Evolutionary conservation across 306 rosid species (phyloP), one percentile per base, ranked within the genome.

Genomic region (Quercus engelmannii): DNA sequence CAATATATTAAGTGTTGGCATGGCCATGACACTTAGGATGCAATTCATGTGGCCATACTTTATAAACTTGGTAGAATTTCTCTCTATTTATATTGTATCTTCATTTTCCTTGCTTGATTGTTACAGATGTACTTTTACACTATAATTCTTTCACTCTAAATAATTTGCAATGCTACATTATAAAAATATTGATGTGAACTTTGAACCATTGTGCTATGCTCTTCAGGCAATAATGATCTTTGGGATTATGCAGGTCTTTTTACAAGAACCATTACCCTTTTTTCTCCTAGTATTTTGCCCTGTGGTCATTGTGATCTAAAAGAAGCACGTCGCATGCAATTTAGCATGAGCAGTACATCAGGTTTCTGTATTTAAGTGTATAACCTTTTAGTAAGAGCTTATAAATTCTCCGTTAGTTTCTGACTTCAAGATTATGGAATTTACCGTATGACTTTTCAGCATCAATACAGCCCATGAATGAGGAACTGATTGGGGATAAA

Each of bases 381-480:
- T 76, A 70, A 74, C 54, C 76, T 73, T 74, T 56, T 12, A 73
- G 77, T 12, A 73, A 61, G 20, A 76, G 72, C 64, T 51, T 78
- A 26, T 74, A 5, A 19, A 55, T 65, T 62, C 61, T 20, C 62
- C 30, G 71, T 61, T 5, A n/a, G 21, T 28, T 73, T 90, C 73
- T 19, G 3, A 63, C 57, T 35, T 73, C 54, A 17, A 63, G 55
- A 63, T 64, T 76, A 28, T 57, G 74, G 67, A 76, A 78, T 57
- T 85, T 78, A 65, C 62, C 7, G 55, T 69, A 68, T 80, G 74
- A 74, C 74, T 61, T 83, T 79, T 82, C 93, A 91, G 89, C 92
- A 71, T 85, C 90, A 33, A 79, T 86, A 46, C 87, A 85, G 85
- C 86, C 93, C 52, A 81, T 72, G 68, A 79, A 79, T 7, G 89